A percentile compares a stretch with the other conserved stretches of the same genome.
Evolutionary conservation across 2,329 filamentous ascomycete genomes (phyloP).

Genomic region (Paecilomyces variotii): DNA sequence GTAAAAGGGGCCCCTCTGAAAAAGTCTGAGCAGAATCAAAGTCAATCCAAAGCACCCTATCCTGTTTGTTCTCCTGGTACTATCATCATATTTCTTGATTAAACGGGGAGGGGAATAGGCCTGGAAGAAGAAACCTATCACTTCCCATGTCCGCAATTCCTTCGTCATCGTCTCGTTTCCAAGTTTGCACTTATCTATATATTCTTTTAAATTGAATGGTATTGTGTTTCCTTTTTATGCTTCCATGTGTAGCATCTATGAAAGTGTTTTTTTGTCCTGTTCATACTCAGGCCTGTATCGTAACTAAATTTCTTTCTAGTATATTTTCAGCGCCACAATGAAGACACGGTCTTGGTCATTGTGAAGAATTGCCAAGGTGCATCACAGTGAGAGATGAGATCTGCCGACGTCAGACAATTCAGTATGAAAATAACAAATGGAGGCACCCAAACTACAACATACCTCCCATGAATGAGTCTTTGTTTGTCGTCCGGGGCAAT

Average conservation of each 20-base stretch:
- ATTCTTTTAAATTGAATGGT: too few species aligned
- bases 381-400: not conserved
- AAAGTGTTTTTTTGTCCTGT: too few species aligned
- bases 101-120: too few species aligned
- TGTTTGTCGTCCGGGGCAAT: not conserved
- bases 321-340: not conserved
- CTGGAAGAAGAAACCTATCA: too few species aligned
- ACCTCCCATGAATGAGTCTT: not conserved
- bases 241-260: too few species aligned
- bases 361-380: not conserved
- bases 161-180: too few species aligned
- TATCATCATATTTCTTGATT: too few species aligned
- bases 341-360: not conserved
- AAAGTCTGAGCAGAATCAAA: not conserved
- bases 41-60: slow-evolving; percentile 1
- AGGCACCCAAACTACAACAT: not conserved
- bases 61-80: too few species aligned
- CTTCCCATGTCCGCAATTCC: too few species aligned
- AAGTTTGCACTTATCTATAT: too few species aligned
- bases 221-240: too few species aligned
- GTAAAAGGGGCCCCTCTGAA: not conserved
- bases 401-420: not conserved
- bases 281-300: too few species aligned
- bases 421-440: not conserved
- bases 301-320: not conserved